Base-by-base conservation (phyloP, 2,329 filamentous ascomycete genomes). In the Pseudocercospora cruenta region DNA sequence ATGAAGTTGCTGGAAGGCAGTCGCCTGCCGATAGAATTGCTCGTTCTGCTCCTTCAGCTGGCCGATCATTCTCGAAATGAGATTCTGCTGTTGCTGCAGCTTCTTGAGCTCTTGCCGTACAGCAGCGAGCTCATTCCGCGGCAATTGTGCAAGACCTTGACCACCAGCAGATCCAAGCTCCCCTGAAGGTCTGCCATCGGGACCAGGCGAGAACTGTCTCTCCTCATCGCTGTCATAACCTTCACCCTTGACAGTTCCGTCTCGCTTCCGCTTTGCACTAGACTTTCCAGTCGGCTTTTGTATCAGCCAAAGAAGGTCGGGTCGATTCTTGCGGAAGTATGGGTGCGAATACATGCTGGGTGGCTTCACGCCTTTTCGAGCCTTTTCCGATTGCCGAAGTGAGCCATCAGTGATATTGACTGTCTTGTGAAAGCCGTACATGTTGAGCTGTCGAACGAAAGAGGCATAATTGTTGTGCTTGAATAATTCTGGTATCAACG, bases 341-440 rank as follows among this genome's bases (percentile, higher is more conserved):
- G 93, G 93, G 78, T 99, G 97, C 72, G 92, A 94, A 78, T 99
- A 99, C 83, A 98, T 95, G 85, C 94, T 98, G 0, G 95, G 95
- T 65, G 93, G 97, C 82, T 99, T 99, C 19, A 76, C 74, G 78
- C 97, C 97, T 68, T 94, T 90, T 80, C 98, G 94, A 78, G 97
- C 97, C 68, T 94, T 90, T 81, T 98, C 95, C 77, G 94, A 97
- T 5, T 96, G 94, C 71, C 95, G 91, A 91, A 99, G 96, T 0
- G 94, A 97, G 77, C 97, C 97, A 79, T 99, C 95, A 3, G 94
- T 97, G 19, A 99, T 85, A n/a, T 84, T 83, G 21, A 85, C 81
- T 43, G 83, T 82, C 70, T 85, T 85, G 76, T 85, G 83, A 66
- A 86, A 85, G 47, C 83, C 82, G 70, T 86, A 86, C 82, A 85